phyloP scores from a whole-genome alignment of 2,329 filamentous ascomycete species.

The Fusarium coicis region DNA sequence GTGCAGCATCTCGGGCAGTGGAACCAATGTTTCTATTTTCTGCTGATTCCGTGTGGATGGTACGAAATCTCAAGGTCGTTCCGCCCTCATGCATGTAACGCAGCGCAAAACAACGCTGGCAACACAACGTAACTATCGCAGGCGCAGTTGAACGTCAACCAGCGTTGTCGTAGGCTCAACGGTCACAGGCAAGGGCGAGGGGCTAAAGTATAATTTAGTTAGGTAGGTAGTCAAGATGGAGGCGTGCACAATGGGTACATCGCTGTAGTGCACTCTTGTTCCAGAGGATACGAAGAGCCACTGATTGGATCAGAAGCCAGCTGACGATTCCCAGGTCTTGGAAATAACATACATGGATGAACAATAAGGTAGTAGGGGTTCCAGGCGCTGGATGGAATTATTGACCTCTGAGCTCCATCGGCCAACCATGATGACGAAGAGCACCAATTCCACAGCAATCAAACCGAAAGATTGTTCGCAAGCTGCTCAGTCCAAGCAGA shows the following conservation, averaged over 20 bases:
- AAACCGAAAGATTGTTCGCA: background rate
- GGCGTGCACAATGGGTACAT: constrained; percentile 2
- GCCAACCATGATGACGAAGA: constrained; percentile 3
- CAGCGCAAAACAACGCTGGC: constrained; percentile 13
- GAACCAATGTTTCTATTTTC: constrained; percentile 22
- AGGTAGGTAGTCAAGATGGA: constrained; percentile 8
- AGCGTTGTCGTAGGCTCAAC: constrained; percentile 21
- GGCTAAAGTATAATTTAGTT: background rate
- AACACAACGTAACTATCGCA: background rate
- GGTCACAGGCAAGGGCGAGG: constrained; percentile 13
- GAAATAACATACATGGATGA: constrained; percentile 8
- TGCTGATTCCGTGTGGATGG: constrained; percentile 20
- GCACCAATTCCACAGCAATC: constrained; percentile 7
- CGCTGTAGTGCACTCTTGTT: constrained; percentile 11
- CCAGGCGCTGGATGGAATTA: background rate
- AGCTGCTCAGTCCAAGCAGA: constrained; percentile 3
- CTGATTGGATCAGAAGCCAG: constrained; percentile 22
- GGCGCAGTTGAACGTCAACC: constrained; percentile 1
- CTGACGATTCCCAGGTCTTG: constrained; percentile 1
- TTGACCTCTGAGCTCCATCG: background rate
- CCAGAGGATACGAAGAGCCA: constrained; percentile 7
- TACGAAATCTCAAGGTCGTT: background rate
- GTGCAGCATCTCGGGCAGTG: constrained; percentile 21
- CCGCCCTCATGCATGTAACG: constrained; percentile 18
- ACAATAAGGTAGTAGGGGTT: background rate